These are phyloP conservation scores for Fonsecaea pugnacius DNA, from an alignment of 2,329 filamentous ascomycete genomes.

Conservation along the genomic window DNA sequence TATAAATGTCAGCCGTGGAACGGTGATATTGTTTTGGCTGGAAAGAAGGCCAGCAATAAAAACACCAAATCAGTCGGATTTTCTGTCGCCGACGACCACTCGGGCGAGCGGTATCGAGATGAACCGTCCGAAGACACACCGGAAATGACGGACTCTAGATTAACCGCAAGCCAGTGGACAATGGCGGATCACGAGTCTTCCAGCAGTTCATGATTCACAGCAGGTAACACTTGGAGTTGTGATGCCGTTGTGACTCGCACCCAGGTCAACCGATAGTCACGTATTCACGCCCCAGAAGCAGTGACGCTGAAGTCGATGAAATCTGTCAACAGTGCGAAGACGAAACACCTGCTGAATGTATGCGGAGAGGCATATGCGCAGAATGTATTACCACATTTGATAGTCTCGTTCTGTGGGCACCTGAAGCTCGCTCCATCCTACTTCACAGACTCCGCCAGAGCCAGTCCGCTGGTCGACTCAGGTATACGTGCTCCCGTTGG, in stretches of 20 bases:
- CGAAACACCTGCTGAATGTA: background rate
- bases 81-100: conserved; percentile 36
- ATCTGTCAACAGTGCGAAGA: background rate
- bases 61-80: conserved; percentile 61
- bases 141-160: conserved; percentile 22
- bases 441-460: background rate
- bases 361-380: background rate
- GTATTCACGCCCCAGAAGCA: background rate
- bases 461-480: conserved; percentile 16
- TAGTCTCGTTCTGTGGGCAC: background rate
- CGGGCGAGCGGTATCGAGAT: conserved; percentile 5
- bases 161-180: conserved; percentile 30
- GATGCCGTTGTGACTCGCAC: background rate
- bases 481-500: conserved; percentile 28
- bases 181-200: conserved; percentile 25
- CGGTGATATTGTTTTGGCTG: conserved; percentile 74
- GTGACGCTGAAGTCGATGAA: background rate
- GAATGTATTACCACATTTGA: background rate
- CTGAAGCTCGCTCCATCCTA: background rate
- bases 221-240: too few relatives aligned
- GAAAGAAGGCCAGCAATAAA: conserved; percentile 52
- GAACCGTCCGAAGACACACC: conserved; percentile 7
- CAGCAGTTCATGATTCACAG: conserved; percentile 6
- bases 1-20: conserved; percentile 89
- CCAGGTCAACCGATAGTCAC: background rate